Conservation (phyloP, 2,329 filamentous ascomycete genomes). For the Cladosporium sp. region DNA sequence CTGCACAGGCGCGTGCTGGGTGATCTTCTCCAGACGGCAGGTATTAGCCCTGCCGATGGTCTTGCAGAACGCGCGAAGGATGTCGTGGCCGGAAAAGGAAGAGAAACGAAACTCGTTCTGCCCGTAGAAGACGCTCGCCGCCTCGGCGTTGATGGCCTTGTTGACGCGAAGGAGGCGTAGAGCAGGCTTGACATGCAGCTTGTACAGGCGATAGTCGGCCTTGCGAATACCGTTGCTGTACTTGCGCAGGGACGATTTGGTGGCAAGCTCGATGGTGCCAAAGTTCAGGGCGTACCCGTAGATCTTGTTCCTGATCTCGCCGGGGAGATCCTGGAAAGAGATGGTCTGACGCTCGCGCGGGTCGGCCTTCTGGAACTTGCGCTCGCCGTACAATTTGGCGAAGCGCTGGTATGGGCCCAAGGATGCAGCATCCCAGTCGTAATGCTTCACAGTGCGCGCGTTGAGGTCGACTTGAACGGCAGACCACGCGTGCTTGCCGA, state of each 20-base stretch:
- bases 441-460: background rate
- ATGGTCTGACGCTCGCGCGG: background rate
- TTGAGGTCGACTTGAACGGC: background rate
- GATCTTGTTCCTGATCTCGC: constrained; percentile 10
- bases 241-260: background rate
- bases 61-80: constrained; percentile 6
- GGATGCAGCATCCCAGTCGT: background rate
- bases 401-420: background rate
- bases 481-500: background rate
- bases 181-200: background rate
- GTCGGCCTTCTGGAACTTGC: background rate
- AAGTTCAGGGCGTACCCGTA: background rate
- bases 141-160: constrained; percentile 33
- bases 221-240: background rate
- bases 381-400: constrained; percentile 2
- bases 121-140: constrained; percentile 38
- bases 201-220: background rate
- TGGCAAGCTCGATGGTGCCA: background rate
- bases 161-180: constrained; percentile 10
- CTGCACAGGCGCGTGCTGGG: constrained; percentile 5
- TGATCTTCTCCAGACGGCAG: constrained; percentile 7
- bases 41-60: constrained; percentile 10
- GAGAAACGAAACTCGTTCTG: constrained; percentile 36
- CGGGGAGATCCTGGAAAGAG: constrained; percentile 9
- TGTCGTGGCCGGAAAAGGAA: constrained; percentile 11